These are phyloP conservation scores for Pseudopyrenochaeta lycopersici DNA, from an alignment of 2,329 filamentous ascomycete species.

Conservation along the genomic window DNA sequence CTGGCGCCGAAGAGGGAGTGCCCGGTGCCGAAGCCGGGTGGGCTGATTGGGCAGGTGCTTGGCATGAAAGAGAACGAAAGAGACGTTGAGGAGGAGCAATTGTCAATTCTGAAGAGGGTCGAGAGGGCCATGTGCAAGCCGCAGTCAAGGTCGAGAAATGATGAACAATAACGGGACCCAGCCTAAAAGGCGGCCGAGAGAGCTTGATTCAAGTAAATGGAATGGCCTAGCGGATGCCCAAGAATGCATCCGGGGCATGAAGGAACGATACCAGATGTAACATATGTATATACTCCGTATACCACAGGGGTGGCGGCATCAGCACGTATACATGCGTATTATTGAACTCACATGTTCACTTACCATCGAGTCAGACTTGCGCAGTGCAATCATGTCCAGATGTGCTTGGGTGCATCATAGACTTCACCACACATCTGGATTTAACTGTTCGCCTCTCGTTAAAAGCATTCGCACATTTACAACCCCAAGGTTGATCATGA, in stretches of 20 bases:
- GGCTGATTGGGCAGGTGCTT: slow-evolving; percentile 77
- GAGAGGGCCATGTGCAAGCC: slow-evolving; percentile 20
- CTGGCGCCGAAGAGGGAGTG: slow-evolving; percentile 71
- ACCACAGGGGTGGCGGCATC: background rate
- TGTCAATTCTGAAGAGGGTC: slow-evolving; percentile 15
- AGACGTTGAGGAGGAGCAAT: slow-evolving; percentile 20
- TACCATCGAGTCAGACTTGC: too few species aligned
- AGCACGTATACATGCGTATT: slow-evolving; percentile 7
- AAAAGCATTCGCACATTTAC: too few species aligned
- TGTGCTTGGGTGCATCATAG: too few species aligned
- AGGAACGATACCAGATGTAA: background rate
- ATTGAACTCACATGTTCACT: background rate
- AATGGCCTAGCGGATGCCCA: background rate
- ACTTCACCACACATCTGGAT: too few species aligned
- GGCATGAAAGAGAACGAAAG: slow-evolving; percentile 65
- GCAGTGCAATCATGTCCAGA: too few species aligned
- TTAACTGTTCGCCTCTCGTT: too few species aligned
- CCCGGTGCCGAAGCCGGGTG: slow-evolving; percentile 89
- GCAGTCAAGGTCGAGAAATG: slow-evolving; percentile 14
- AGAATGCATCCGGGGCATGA: background rate
- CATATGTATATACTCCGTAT: slow-evolving; percentile 7
- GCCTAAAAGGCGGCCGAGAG: background rate
- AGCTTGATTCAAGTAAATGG: background rate
- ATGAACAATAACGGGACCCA: slow-evolving; percentile 16
- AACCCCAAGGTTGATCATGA: too few species aligned